These are phyloP conservation scores for Schizophyllum amplum DNA, from an alignment of 1,284 basidiomycete genomes.

Conservation along the genomic window DNA sequence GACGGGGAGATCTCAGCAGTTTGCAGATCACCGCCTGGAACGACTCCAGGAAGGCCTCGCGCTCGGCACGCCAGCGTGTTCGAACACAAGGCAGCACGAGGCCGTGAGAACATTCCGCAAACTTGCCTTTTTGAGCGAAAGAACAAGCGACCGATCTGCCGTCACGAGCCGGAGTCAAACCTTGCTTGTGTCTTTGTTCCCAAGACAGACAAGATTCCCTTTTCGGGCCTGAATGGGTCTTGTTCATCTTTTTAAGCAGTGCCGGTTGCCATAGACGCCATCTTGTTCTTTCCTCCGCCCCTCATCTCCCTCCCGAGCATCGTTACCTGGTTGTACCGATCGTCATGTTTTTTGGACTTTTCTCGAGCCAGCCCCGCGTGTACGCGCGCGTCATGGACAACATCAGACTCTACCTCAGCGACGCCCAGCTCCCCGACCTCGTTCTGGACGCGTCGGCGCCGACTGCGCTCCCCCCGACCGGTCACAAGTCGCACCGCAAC, in stretches of 20 bases:
- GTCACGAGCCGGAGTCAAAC: not conserved
- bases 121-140: not conserved
- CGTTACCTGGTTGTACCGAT: not conserved
- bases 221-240: not conserved
- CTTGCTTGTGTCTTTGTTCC: not conserved
- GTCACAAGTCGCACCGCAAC: slow-evolving; percentile 37
- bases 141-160: not conserved
- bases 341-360: not conserved
- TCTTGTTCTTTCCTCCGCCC: not conserved
- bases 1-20: too few relatives aligned
- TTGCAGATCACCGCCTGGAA: not conserved
- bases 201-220: not conserved
- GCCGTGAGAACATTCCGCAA: not conserved
- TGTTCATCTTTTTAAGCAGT: not conserved
- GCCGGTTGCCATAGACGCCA: not conserved
- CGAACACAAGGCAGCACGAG: not conserved
- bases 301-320: not conserved
- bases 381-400: slow-evolving; percentile 30
- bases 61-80: not conserved
- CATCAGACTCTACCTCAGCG: slow-evolving; percentile 37
- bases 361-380: slow-evolving; percentile 3
- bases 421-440: slow-evolving; percentile 42
- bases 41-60: not conserved
- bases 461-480: slow-evolving; percentile 26
- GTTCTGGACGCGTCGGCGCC: slow-evolving; percentile 22